Conservation (phyloP, 192 early-diverging fungal genomes). For the Umbelopsis sp. region DNA sequence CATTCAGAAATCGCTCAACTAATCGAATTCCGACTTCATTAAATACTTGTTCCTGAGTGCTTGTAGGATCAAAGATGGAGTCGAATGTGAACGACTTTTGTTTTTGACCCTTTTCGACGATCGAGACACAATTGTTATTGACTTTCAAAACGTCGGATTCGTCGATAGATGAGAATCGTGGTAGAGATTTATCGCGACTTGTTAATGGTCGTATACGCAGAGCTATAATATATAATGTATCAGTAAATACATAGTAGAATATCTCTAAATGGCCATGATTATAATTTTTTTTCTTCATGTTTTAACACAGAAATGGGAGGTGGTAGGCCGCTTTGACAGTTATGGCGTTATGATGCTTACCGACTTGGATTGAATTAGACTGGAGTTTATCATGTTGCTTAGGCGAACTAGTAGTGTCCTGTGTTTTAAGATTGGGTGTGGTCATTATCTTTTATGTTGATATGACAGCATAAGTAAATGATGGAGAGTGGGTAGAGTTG, state of each 20-base stretch:
- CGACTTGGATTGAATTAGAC: slow-evolving; percentile 9
- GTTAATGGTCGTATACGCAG: slow-evolving; percentile 33
- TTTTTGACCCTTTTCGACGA: slow-evolving; percentile 23
- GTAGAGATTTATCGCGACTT: slow-evolving; percentile 25
- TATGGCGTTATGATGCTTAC: neutral
- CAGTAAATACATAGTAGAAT: neutral
- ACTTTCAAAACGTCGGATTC: slow-evolving; percentile 36
- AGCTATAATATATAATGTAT: slow-evolving; percentile 5
- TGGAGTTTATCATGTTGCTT: neutral
- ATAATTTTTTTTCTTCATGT: neutral
- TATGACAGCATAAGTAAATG: neutral
- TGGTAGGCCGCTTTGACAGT: no score
- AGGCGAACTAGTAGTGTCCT: neutral
- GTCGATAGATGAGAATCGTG: slow-evolving; percentile 29
- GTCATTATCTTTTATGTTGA: no score
- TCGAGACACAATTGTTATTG: slow-evolving; percentile 26
- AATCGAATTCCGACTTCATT: slow-evolving; percentile 22
- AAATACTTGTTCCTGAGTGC: slow-evolving; percentile 38
- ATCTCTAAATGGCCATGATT: neutral
- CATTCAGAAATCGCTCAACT: slow-evolving; percentile 36
- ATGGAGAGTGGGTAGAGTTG: neutral
- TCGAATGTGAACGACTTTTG: slow-evolving; percentile 38
- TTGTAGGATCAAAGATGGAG: slow-evolving; percentile 31
- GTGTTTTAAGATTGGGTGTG: no score
- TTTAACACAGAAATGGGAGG: neutral